Base-by-base conservation (phyloP, 2,329 filamentous ascomycete species). In the Ceratocystis variospora region DNA sequence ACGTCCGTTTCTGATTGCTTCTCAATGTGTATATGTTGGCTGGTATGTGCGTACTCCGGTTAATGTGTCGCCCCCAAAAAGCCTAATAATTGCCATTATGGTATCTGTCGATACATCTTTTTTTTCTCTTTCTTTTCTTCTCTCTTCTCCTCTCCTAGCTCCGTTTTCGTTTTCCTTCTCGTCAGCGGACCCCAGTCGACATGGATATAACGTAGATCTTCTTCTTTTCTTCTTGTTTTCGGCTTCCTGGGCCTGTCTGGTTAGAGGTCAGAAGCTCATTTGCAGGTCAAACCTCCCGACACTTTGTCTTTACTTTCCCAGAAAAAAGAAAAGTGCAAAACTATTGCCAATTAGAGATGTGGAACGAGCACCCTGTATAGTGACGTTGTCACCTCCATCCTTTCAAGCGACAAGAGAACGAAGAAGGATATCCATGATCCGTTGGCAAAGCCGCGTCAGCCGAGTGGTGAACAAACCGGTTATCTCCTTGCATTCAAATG, bases 251-350 rank as follows among this genome's bases (percentile, higher is more conserved):
- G 33, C 33, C 33, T 37, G 33, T 10, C 33, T 37, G 33, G 33
- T 10, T 8, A 37, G 33, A 37, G 10, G 33, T 37, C 33, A 12
- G 33, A 8, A 10, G 3, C 46, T 22, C 22, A 22, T 33, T 57
- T 25, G 53, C 53, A 57, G 53, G 33, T 15, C 22, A 57, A 31
- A 22, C 25, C 2, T 57, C 17, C 46, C 19, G 46, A 57, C 25
- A 10, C 7, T 22, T 57, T 57, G 8, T 57, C 7, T 57, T 57
- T 57, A 17, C 25, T 57, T 37, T 37, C 33, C 53, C 22, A 57
- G 53, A 57, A 57, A 57, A 57, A 28, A 8, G 10, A 37, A 50
- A 57, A 57, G 53, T 57, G 53, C 53, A 57, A 28, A 57, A 57
- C 12, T 22, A 57, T 57, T 57, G 10, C 53, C 53, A 15, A 33